These are phyloP conservation scores for Rhizoctonia solani DNA, from an alignment of 1,284 basidiomycete genomes.

Conservation along the genomic window DNA sequence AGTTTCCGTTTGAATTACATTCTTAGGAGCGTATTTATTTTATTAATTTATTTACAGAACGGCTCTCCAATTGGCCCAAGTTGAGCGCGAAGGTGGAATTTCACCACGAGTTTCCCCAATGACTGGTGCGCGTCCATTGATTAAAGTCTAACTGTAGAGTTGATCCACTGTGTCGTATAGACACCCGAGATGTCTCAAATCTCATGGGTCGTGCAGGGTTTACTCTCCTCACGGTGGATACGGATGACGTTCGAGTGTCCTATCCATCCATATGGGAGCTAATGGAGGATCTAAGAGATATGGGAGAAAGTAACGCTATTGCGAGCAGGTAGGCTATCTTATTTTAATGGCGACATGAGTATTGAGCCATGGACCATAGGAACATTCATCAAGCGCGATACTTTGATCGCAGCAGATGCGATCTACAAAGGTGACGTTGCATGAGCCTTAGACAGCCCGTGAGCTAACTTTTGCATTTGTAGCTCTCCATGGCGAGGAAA, in stretches of 20 bases:
- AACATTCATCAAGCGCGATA: slow-evolving; percentile 80
- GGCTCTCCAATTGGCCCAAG: slow-evolving; percentile 90
- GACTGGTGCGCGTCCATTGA: slow-evolving; percentile 67
- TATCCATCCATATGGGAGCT: slow-evolving; percentile 98
- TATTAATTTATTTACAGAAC: slow-evolving; percentile 52
- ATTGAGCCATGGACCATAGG: slow-evolving; percentile 42
- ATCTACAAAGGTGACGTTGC: slow-evolving; percentile 80
- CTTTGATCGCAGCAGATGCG: slow-evolving; percentile 85
- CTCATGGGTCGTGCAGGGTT: slow-evolving; percentile 92
- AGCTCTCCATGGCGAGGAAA: slow-evolving; percentile 85
- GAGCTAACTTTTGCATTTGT: slow-evolving; percentile 4
- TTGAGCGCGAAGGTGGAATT: slow-evolving; percentile 93
- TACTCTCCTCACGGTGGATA: slow-evolving; percentile 91
- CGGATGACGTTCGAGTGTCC: slow-evolving; percentile 88
- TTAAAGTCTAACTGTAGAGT: background rate
- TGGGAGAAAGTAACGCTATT: slow-evolving; percentile 96
- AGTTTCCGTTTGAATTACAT: background rate
- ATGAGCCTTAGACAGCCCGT: slow-evolving; percentile 6
- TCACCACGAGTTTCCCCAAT: slow-evolving; percentile 95
- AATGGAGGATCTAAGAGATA: slow-evolving; percentile 88
- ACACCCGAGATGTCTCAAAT: slow-evolving; percentile 88
- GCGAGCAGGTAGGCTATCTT: slow-evolving; percentile 64
- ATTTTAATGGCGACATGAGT: background rate
- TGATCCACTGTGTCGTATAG: slow-evolving; percentile 49
- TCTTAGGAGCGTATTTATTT: background rate